A percentile compares a stretch with the other conserved stretches of the same genome.
Conservation (phyloP, 2,329 filamentous ascomycete species). For the Aspergillus hortae region DNA sequence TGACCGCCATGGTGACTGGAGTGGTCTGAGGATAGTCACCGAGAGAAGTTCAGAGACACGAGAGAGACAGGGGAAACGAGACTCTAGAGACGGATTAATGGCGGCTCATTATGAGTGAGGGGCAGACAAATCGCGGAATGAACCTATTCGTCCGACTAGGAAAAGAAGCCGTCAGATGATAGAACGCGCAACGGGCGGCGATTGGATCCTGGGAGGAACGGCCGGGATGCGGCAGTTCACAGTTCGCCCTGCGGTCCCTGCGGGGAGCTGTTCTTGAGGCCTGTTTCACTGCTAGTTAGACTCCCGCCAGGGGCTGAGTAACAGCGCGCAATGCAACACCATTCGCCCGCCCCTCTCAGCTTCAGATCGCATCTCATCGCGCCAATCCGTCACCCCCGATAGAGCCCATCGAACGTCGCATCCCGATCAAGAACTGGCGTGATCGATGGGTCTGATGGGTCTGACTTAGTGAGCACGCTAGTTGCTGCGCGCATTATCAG, state of each 20-base stretch:
- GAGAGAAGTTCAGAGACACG: background rate
- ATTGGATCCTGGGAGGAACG: background rate
- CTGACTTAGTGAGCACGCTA: too few relatives aligned
- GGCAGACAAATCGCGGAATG: background rate
- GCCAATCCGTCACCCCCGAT: background rate
- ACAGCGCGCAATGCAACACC: slow-evolving; percentile 3
- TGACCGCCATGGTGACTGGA: background rate
- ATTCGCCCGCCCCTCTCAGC: background rate
- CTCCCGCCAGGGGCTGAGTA: background rate
- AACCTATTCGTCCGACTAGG: background rate
- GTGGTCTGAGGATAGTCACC: background rate
- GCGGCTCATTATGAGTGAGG: background rate
- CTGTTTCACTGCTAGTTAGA: background rate
- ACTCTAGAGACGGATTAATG: background rate
- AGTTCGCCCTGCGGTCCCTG: background rate
- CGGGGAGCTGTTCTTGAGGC: background rate
- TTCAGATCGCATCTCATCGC: background rate
- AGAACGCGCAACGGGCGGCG: background rate
- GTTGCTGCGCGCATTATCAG: too few relatives aligned
- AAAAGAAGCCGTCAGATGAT: background rate
- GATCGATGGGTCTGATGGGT: too few relatives aligned
- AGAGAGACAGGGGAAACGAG: background rate
- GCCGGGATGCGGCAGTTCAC: background rate
- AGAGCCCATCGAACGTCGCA: background rate
- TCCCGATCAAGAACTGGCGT: background rate